Conservation (phyloP, 371 early-diverging fungal species). For the Mucor saturninus region DNA sequence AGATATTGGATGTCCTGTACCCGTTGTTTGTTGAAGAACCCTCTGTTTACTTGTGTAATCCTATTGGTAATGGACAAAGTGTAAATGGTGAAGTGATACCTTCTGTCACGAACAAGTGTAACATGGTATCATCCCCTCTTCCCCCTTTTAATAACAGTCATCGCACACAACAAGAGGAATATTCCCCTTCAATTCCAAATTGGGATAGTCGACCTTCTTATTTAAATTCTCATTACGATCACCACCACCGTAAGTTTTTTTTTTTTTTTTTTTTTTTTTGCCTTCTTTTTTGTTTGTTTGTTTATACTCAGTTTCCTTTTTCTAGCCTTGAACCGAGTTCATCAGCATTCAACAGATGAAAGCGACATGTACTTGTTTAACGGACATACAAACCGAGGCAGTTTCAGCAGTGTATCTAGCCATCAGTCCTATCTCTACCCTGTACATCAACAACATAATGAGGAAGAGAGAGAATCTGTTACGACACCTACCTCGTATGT, state of each 20-base stretch:
- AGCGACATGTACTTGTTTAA: conserved; percentile 9
- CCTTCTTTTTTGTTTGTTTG: not conserved
- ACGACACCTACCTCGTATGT: conserved; percentile 15
- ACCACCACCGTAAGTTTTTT: not conserved
- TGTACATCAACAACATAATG: conserved; percentile 5
- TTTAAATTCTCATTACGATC: conserved; percentile 2
- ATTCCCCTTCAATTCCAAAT: not conserved
- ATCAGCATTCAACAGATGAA: conserved; percentile 9
- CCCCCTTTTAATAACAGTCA: conserved; percentile 5
- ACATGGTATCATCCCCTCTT: conserved; percentile 12
- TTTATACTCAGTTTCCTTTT: not conserved
- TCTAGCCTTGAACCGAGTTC: not conserved
- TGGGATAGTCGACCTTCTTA: conserved; percentile 19
- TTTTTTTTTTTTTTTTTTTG: not conserved
- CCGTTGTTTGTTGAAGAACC: conserved; percentile 82
- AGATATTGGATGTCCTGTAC: conserved; percentile 70
- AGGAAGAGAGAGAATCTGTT: conserved; percentile 20
- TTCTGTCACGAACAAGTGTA: conserved; percentile 18
- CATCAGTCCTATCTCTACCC: conserved; percentile 26
- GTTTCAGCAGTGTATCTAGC: conserved; percentile 28
- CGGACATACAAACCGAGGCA: conserved; percentile 8
- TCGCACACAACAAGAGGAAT: not conserved
- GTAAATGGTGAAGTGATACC: conserved; percentile 4
- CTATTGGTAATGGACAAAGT: conserved; percentile 9
- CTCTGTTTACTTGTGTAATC: conserved; percentile 29